Conservation (phyloP, 78 protist genomes). For the Dictyostelium firmibasis region DNA sequence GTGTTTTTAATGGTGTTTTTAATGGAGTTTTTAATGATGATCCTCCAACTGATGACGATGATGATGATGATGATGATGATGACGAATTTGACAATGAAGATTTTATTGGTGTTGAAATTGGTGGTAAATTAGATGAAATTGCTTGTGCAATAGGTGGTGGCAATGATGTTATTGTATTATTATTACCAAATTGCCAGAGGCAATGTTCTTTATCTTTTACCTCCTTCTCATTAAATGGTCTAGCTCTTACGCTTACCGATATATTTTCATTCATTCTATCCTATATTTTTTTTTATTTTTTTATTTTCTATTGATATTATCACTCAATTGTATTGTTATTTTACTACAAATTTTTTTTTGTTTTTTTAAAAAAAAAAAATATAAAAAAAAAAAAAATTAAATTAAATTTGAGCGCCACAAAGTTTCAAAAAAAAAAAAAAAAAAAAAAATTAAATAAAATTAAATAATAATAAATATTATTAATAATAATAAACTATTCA, state of each 20-base stretch:
- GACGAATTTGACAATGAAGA: not conserved
- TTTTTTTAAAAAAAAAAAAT: too few species aligned
- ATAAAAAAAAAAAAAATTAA: too few species aligned
- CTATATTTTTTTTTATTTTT: not conserved
- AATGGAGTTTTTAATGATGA: constrained; percentile 12
- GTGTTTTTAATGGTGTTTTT: constrained; percentile 8
- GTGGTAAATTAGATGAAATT: not conserved
- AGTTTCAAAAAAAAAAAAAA: too few species aligned
- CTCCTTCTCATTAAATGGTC: constrained; percentile 56
- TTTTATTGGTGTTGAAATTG: not conserved
- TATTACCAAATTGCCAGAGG: not conserved
- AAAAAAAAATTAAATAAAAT: too few species aligned
- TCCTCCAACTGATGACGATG: not conserved
- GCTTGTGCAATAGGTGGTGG: not conserved
- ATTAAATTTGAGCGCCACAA: too few species aligned
- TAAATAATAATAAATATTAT: too few species aligned
- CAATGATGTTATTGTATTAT: constrained; percentile 12
- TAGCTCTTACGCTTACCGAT: constrained; percentile 41
- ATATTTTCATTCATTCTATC: constrained; percentile 52
- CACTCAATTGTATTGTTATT: not conserved
- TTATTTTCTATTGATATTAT: too few species aligned
- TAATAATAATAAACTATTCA: too few species aligned
- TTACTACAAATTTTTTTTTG: not conserved
- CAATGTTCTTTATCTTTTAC: not conserved
- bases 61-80: not conserved